Base-by-base conservation (phyloP, 2,329 filamentous ascomycete genomes). In the Pleomassaria siparia region DNA sequence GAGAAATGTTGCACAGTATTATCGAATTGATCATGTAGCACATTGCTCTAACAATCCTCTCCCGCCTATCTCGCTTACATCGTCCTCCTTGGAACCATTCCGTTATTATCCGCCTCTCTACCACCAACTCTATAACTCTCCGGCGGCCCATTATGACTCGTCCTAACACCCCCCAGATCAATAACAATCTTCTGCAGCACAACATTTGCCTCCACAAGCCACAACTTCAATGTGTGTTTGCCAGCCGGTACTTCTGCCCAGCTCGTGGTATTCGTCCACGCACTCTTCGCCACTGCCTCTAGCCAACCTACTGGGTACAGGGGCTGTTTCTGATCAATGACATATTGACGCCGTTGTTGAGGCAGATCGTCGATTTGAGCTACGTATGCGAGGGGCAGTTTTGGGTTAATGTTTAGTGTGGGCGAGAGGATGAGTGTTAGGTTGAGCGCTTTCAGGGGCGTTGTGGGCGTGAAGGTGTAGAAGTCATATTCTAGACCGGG, bases 391-490 rank as follows among this genome's bases (percentile, higher is more conserved):
- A 83, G 76, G 2, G 72, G 74, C 1, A 72, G 68, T 18, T 69
- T 65, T 1, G 80, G 79, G 46, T 80, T 74, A 5, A 76, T 74
- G 55, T 83, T 81, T 4, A 81, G 70, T 0, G 74, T 70, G 2
- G 72, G 68, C 1, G 69, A 71, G 16, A 77, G 70, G 26, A 73
- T 71, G 18, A 76, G 59, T 1, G 71, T 73, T 1, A 75, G 47
- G 39, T 71, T 71, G 11, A 69, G 58, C 2, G 60, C 54, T 22
- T 68, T 72, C 7, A 61, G 49, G 6, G 54, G 26, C 2, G 66
- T 60, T 0, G 64, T 66, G 6, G 62, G 52, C 1, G 67, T 66
- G 49, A 71, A 71, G 22, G 69, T 69, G 26, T 65, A 53, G 44
- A 72, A 67, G 52, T 66, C 63, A 53, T 71, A 72, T 53, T 70